Base-by-base conservation (phyloP, 495 filamentous ascomycete species). In the Cercophora sp. region DNA sequence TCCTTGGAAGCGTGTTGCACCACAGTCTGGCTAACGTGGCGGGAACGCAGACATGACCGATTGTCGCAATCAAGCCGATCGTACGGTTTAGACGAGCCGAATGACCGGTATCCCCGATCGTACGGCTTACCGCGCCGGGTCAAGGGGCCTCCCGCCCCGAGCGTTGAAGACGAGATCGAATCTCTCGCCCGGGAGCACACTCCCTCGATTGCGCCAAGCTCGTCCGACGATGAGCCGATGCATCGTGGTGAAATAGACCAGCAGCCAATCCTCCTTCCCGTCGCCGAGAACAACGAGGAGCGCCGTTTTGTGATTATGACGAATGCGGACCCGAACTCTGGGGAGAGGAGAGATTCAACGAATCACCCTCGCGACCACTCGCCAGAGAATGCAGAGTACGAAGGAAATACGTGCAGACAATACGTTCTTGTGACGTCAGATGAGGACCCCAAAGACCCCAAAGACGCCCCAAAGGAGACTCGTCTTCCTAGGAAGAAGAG, bases 201-300 rank as follows among this genome's bases (percentile, higher is more conserved):
- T 6, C 56, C 61, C 8, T 66, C 66, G 1, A 55, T 57, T 16
- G 57, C 58, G 8, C 52, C 65, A 11, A 53, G 39, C 24, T 43
- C 60, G 0, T 51, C 52, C 5, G 64, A 67, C 1, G 75, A 75
- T 47, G 73, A 74, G 32, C 67, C 73, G 39, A 53, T 64, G 46
- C 53, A 71, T 15, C 67, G 67, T 9, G 75, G 75, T 19, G 69
- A 74, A 15, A 54, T 67, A 23, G 71, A 78, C 16, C 75, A 78
- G 42, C 51, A 56, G 8, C 70, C 70, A 4, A 64, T 78, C 37
- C 18, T 78, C 1, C 41, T 73, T 6, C 63, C 62, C 3, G 65
- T 76, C 1, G 62, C 67, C 55, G 69, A 76, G 23, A 46, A 69
- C 44, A 78, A 78, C 44, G 67, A 72, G 8, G 75, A 78, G 63